Evolutionary conservation across 78 protist genomes (phyloP), one percentile per base, ranked within the genome.

Genomic region (Dictyostelium capitatum): DNA sequence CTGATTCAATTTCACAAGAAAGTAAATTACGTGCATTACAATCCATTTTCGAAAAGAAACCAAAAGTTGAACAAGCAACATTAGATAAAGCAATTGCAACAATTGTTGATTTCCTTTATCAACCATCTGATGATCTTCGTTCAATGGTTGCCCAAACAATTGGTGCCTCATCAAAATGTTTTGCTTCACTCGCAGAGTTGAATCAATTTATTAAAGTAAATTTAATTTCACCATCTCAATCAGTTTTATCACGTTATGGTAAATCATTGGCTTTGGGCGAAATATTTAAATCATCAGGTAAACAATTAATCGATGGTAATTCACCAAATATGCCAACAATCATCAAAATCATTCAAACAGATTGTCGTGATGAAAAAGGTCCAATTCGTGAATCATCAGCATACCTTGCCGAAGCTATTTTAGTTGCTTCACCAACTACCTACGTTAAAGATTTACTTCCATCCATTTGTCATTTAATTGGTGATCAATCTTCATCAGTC

Each of bases 11-110:
- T 19, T 69, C 90, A 17, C 95, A 83, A 54, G 95, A 89, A 89
- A 67, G 80, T 46, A 69, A 79, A 65, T 79, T 96, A 8, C 41
- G 56, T 46, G 97, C 97, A 11, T 91, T 96, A 53, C 89, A 67
- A 67, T 50, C 50, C 51, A 87, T 84, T 65, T 89, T 92, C 19
- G 93, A 87, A 14, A 87, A 87, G 93, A 87, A 87, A 64, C 93
- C 93, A 87, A 87, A 87, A 70, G 79, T 87, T 10, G 93, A 87
- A 25, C 93, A 87, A 87, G 93, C 93, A 32, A 87, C 67, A 10
- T 79, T 87, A 50, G 93, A 87, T 59, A 87, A 87, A 73, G 50
- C 79, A 8, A 37, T 87, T 3, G 37, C 67, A 8, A 50, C 69
- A 2, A 48, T 87, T 6, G 43, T 46, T 1, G 93, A 87, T 5